A percentile compares a stretch with the other conserved stretches of the same genome.
Evolutionary conservation across 2,329 filamentous ascomycete species (phyloP).

Genomic region (Colletotrichum acutatum): DNA sequence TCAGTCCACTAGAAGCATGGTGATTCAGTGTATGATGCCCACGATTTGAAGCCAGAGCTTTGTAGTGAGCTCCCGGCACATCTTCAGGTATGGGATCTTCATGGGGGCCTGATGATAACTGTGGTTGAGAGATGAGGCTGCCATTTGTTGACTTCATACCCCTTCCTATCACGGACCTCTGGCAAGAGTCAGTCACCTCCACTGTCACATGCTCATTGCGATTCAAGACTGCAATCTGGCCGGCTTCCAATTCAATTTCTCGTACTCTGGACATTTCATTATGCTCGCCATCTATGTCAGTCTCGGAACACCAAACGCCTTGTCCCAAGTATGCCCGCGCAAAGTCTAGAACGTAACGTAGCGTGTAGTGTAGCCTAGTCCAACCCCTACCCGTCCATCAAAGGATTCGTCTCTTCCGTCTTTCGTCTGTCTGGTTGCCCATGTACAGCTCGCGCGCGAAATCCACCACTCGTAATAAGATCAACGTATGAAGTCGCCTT

Average conservation of each 20-base stretch:
- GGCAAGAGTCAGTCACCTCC: neutral
- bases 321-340: constrained; percentile 26
- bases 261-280: constrained; percentile 29
- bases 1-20: too few species aligned
- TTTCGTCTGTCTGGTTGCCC: neutral
- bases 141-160: too few species aligned
- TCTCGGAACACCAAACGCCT: constrained; percentile 34
- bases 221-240: neutral
- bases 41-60: too few species aligned
- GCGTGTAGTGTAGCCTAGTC: constrained; percentile 16
- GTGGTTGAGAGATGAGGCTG: too few species aligned
- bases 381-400: constrained; percentile 1
- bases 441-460: neutral
- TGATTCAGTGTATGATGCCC: too few species aligned
- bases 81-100: too few species aligned
- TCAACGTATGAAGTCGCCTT: neutral
- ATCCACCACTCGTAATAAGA: neutral
- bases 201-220: neutral
- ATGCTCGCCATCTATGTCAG: constrained; percentile 35
- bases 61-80: too few species aligned
- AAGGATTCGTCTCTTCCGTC: neutral
- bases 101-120: too few species aligned
- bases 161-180: too few species aligned
- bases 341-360: constrained; percentile 30
- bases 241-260: neutral